Evolutionary conservation across 345 rosid genomes (phyloP), one percentile per base, ranked within the genome.

Genomic region (Triadica sebifera): DNA sequence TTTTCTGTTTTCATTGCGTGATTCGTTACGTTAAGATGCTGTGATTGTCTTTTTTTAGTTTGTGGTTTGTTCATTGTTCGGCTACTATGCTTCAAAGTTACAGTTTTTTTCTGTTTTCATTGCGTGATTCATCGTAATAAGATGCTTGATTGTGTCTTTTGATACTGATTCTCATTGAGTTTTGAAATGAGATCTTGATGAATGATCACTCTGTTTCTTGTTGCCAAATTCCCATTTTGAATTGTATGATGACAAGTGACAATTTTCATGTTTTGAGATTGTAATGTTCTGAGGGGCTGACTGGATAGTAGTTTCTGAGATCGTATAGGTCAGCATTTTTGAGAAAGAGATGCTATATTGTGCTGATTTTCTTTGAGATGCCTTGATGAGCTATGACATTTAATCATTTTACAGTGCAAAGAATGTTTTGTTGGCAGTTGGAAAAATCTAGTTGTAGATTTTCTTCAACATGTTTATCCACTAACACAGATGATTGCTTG

Each of bases 141-240:
- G n/a, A n/a, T n/a, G n/a, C n/a, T n/a, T n/a, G n/a, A n/a, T n/a
- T n/a, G n/a, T n/a, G n/a, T n/a, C 53, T 13, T 24, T 24, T 17
- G 46, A 47, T 72, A 16, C 38, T 22, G 39, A 49, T 69, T 8
- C 13, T 17, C 45, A 15, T 19, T 53, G 41, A 43, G 52, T 10
- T 4, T 70, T 24, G 22, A 19, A 52, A 70, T 15, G 70, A 52
- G 74, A 75, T 60, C 62, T 61, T 51, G 68, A 22, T 47, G n/a
- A 57, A 25, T 66, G 10, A 46, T 43, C 69, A n/a, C 49, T 20
- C 29, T n/a, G 25, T n/a, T 22, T 46, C 4, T 25, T 24, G 58
- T 49, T 67, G 7, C 49, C 41, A 3, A 25, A 24, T 50, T 9
- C 22, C 6, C 71, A 67, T 52, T 46, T 34, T 29, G 60, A 52